Evolutionary conservation across 306 rosid genomes (phyloP), one percentile per base, ranked within the genome.

Genomic region (Acacia acuminata): DNA sequence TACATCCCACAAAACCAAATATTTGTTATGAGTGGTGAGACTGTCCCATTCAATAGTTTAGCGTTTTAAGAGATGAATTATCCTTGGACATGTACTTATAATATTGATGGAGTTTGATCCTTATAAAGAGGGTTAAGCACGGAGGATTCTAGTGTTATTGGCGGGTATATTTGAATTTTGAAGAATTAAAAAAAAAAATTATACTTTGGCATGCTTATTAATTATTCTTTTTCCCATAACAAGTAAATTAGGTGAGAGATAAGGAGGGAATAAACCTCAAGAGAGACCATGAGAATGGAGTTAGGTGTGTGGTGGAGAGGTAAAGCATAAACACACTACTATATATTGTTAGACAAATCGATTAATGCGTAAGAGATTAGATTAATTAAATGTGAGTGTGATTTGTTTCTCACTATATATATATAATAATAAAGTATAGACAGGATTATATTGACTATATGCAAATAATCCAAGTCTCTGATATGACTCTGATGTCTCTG

Each of bases 401-500:
- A 40, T 36, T 58, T 58, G 61, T 0, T 58, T 58, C 14, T 58
- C 65, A 3, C n/a, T 58, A 2, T 20, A 7, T 8, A 22, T 56
- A 22, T 56, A n/a, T n/a, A n/a, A n/a, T n/a, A n/a, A 65, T 11
- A 65, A 81, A 75, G 5, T 65, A 25, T 20, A 19, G 83, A 75
- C 6, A 4, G 48, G 10, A 68, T 58, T 75, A 36, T 40, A 73
- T 79, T 84, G 77, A 84, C 77, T 16, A 24, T 79, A 7, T 58
- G 32, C 1, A 61, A 10, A 74, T 42, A 50, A 79, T 75, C 38
- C 22, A 38, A 79, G 79, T 48, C 80, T 65, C 30, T 38, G 22
- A 66, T 34, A 66, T 84, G 86, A 79, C 86, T 43, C 30, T 36
- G 40, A 36, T 36, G 1, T 22, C 7, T 61, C 0, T 71, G 79